Conservation (phyloP, 2,329 filamentous ascomycete genomes). For the Calonectria ilicicola region DNA sequence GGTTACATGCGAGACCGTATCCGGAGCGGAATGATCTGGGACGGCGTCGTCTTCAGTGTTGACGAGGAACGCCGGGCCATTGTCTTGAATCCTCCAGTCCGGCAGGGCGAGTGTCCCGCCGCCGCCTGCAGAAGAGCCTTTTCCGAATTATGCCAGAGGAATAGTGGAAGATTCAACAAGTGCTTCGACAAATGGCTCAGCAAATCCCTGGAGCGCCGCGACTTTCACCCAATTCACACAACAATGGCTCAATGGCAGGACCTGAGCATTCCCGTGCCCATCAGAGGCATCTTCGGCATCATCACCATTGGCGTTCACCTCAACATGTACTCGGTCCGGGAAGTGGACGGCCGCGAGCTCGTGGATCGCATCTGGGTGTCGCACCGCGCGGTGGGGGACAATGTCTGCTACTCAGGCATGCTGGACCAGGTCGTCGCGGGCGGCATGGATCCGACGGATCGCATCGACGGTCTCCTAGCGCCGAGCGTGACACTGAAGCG, state of each 20-base stretch:
- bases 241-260: conserved; percentile 32
- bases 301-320: conserved; percentile 52
- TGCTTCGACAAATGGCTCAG: conserved; percentile 43
- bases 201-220: conserved; percentile 28
- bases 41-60: conserved; percentile 19
- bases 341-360: conserved; percentile 33
- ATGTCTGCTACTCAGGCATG: conserved; percentile 48
- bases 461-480: conserved; percentile 32
- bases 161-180: conserved; percentile 40
- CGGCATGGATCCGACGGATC: conserved; percentile 47
- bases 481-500: conserved; percentile 45
- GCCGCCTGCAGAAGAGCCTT: conserved; percentile 33
- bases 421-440: conserved; percentile 53
- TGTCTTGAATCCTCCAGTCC: conserved; percentile 37
- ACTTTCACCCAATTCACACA: conserved; percentile 46
- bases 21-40: conserved; percentile 30
- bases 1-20: conserved; percentile 33
- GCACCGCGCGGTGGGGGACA: conserved; percentile 40
- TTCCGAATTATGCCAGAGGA: conserved; percentile 40
- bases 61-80: conserved; percentile 28
- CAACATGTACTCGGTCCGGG: conserved; percentile 48
- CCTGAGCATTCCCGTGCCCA: conserved; percentile 47
- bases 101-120: conserved; percentile 21
- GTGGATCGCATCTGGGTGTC: conserved; percentile 50
- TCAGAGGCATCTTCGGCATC: conserved; percentile 50